phyloP scores from a whole-genome alignment of 2,329 filamentous ascomycete genomes.

The Venturia asperata region DNA sequence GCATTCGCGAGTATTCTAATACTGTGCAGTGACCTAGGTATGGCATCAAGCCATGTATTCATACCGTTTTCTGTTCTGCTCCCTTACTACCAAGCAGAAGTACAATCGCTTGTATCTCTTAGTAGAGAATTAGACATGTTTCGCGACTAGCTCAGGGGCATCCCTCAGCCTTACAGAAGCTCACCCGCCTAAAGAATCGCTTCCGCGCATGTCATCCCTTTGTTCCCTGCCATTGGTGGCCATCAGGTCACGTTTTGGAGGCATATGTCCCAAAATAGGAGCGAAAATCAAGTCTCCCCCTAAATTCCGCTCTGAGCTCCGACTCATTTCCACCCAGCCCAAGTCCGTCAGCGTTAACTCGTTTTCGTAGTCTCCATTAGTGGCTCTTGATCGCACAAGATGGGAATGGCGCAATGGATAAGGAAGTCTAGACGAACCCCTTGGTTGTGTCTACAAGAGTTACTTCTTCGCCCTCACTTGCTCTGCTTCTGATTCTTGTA shows the following conservation, averaged over 20 bases:
- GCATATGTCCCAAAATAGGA: constrained; percentile 12
- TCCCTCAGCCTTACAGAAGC: background rate
- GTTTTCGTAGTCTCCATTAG: background rate
- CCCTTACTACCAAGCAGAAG: background rate
- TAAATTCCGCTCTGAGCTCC: background rate
- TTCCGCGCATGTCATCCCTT: background rate
- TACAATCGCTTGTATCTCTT: background rate
- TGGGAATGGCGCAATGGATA: background rate
- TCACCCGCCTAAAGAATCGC: background rate
- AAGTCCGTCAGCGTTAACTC: background rate
- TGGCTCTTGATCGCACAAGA: background rate
- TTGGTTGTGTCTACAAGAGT: background rate
- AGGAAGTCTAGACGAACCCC: constrained; percentile 5
- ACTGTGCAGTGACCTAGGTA: background rate
- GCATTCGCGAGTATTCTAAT: too few relatives aligned
- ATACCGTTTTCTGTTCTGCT: background rate
- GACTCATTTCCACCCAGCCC: background rate
- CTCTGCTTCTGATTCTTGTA: background rate
- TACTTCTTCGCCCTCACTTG: background rate
- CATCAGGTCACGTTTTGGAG: background rate
- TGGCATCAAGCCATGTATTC: background rate
- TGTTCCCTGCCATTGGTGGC: background rate
- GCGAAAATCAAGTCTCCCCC: constrained; percentile 4
- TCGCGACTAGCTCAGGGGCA: background rate
- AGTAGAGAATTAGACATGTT: background rate